Conservation (phyloP, 352 stramenopile genomes). For the Phytophthora vignae region DNA sequence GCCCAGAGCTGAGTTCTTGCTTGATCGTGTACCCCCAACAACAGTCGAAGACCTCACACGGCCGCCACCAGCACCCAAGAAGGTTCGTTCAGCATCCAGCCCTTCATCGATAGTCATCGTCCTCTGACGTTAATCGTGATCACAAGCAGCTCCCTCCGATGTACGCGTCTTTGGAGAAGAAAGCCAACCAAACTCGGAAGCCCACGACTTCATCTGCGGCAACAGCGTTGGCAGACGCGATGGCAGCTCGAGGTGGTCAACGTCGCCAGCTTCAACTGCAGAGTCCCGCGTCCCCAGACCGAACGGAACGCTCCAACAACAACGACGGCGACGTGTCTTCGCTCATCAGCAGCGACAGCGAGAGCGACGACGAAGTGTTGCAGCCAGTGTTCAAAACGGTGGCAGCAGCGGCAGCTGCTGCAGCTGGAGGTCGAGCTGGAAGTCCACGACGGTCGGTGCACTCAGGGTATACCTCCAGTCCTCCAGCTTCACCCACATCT, state of each 20-base stretch:
- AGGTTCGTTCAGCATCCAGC: slow-evolving; percentile 14
- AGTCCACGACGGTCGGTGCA: slow-evolving; percentile 30
- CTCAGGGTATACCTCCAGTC: slow-evolving; percentile 49
- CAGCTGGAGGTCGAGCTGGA: slow-evolving; percentile 8
- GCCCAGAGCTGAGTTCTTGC: slow-evolving; percentile 2
- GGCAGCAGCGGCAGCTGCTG: slow-evolving; percentile 13
- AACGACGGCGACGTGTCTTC: slow-evolving; percentile 74
- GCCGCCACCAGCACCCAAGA: slow-evolving; percentile 40
- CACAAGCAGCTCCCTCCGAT: slow-evolving; percentile 20
- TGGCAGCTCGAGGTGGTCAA: slow-evolving; percentile 27
- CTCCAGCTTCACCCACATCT: slow-evolving; percentile 54
- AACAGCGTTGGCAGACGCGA: slow-evolving; percentile 28
- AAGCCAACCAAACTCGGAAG: slow-evolving; percentile 32
- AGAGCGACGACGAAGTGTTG: slow-evolving; percentile 75
- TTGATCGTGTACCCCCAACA: slow-evolving; percentile 14
- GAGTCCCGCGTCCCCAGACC: slow-evolving; percentile 8
- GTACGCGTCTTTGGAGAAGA: slow-evolving; percentile 30
- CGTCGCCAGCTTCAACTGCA: slow-evolving; percentile 25
- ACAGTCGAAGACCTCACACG: slow-evolving; percentile 51
- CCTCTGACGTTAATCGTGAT: neutral
- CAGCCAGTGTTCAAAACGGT: slow-evolving; percentile 65
- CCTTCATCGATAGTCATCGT: neutral
- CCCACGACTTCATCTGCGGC: slow-evolving; percentile 28
- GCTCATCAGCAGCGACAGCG: slow-evolving; percentile 84
- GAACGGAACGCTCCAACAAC: slow-evolving; percentile 15